Percentiles rank a stretch among this genome's conserved stretches.
Evolutionary conservation across 2,329 filamentous ascomycete species (phyloP).

Genomic region (Colletotrichum karsti): DNA sequence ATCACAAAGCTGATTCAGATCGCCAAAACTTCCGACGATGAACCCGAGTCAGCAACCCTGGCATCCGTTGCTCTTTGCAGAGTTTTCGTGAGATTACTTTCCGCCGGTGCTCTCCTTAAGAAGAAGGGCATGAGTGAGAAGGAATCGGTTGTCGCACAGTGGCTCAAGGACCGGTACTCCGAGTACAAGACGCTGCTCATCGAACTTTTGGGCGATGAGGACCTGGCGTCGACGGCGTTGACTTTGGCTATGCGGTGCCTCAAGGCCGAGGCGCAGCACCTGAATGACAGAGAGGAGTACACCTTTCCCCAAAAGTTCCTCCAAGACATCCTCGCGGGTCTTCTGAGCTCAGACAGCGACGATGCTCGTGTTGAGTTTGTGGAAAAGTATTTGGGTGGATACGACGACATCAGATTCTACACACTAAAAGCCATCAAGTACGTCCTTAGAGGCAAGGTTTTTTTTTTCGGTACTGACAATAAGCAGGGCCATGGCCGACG

Average conservation of each 20-base stretch:
- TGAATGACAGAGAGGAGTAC: conserved; percentile 69
- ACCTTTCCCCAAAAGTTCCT: conserved; percentile 77
- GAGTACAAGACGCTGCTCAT: conserved; percentile 75
- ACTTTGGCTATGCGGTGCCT: conserved; percentile 84
- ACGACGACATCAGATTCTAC: conserved; percentile 86
- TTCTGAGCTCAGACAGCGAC: conserved; percentile 68
- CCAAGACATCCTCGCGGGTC: conserved; percentile 65
- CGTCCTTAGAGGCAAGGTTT: conserved; percentile 40
- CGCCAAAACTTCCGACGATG: conserved; percentile 55
- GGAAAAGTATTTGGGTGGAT: conserved; percentile 80
- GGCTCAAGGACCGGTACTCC: conserved; percentile 79
- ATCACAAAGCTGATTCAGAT: conserved; percentile 76
- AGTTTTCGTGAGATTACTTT: conserved; percentile 84
- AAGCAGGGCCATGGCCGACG: conserved; percentile 41
- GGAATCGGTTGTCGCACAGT: conserved; percentile 77
- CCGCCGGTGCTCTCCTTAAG: conserved; percentile 74
- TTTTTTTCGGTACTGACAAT: conserved; percentile 11
- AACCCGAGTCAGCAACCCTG: conserved; percentile 66
- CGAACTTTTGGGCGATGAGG: conserved; percentile 67
- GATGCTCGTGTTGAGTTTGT: conserved; percentile 76
- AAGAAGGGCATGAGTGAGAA: conserved; percentile 74
- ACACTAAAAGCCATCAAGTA: conserved; percentile 80
- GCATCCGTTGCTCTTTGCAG: conserved; percentile 85
- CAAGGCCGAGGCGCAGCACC: conserved; percentile 77
- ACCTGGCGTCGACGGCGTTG: conserved; percentile 75